Conservation (phyloP, 2,329 filamentous ascomycete genomes). For the Aspergillus caelatus region DNA sequence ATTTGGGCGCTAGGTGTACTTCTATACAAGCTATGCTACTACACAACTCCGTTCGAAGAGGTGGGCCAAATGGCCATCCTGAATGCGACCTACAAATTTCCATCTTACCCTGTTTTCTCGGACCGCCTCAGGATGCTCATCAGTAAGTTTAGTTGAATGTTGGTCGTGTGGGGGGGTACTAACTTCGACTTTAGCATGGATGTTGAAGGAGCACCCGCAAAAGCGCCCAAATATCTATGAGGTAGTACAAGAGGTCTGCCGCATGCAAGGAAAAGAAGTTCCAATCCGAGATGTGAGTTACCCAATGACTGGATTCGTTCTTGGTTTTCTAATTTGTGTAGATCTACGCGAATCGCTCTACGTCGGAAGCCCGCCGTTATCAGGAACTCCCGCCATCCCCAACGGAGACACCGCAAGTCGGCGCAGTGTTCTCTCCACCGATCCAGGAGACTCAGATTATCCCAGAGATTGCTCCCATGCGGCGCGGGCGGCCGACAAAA, state of each 20-base stretch:
- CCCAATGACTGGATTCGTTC: not conserved
- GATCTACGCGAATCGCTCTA: conserved; percentile 71
- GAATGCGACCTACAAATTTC: conserved; percentile 92
- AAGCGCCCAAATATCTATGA: conserved; percentile 91
- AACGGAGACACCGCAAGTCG: conserved; percentile 65
- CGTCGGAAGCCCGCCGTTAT: conserved; percentile 64
- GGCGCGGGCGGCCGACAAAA: conserved; percentile 74
- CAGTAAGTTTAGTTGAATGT: conserved; percentile 57
- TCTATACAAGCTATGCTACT: conserved; percentile 97
- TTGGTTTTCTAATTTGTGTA: conserved; percentile 33
- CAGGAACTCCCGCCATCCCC: conserved; percentile 63
- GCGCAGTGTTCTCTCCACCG: conserved; percentile 79
- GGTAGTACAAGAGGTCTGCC: conserved; percentile 81
- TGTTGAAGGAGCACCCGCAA: conserved; percentile 83
- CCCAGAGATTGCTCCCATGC: conserved; percentile 92
- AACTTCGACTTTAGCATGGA: conserved; percentile 60
- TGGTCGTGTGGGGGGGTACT: conserved; percentile 17
- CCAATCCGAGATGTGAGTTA: conserved; percentile 82
- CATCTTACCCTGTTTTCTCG: conserved; percentile 84
- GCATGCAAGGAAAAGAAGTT: conserved; percentile 83
- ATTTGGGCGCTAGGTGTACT: conserved; percentile 97
- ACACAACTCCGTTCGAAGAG: conserved; percentile 97
- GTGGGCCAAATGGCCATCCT: conserved; percentile 96
- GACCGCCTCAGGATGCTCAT: conserved; percentile 88
- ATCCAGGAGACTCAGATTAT: conserved; percentile 71